A percentile compares a stretch with the other conserved stretches of the same genome.
These are phyloP conservation scores for Scytalidium sp. DNA, from an alignment of 2,329 filamentous ascomycete genomes.

Conservation along the genomic window DNA sequence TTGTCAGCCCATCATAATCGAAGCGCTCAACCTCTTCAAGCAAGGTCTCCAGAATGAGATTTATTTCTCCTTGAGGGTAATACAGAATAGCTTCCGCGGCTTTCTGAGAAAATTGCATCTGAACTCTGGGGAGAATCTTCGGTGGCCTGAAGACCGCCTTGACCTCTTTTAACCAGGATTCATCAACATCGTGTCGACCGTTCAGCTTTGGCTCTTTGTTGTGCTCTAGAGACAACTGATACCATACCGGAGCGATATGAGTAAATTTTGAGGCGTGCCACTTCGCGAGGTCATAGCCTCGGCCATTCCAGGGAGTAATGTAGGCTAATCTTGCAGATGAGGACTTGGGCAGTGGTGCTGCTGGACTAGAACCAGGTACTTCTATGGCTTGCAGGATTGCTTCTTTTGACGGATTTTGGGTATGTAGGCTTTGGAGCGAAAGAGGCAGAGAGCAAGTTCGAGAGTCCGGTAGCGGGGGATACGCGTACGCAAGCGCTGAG, in stretches of 20 bases:
- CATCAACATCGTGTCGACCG: slow-evolving; percentile 1
- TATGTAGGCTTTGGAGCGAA: neutral
- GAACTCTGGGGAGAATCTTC: slow-evolving; percentile 3
- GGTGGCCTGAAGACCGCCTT: neutral
- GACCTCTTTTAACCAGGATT: slow-evolving; percentile 1
- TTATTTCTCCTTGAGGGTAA: neutral
- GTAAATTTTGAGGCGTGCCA: slow-evolving; percentile 4
- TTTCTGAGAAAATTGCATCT: slow-evolving; percentile 3
- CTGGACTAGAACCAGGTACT: neutral
- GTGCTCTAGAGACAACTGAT: neutral
- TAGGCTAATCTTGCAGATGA: slow-evolving; percentile 1
- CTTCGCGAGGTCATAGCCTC: slow-evolving; percentile 1
- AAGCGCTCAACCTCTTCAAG: neutral
- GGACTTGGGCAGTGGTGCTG: neutral
- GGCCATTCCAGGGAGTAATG: slow-evolving; percentile 3
- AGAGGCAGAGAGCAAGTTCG: neutral
- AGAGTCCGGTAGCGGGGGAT: neutral
- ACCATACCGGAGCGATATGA: slow-evolving; percentile 3
- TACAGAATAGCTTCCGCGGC: slow-evolving; percentile 1
- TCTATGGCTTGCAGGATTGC: neutral
- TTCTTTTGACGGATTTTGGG: slow-evolving; percentile 1
- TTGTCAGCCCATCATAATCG: slow-evolving; percentile 1
- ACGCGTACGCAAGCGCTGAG: neutral
- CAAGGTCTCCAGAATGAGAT: neutral
- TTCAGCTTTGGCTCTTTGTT: neutral